These are phyloP conservation scores for Kodamaea arcana DNA, from an alignment of 1,139 yeast species.

Conservation along the genomic window DNA sequence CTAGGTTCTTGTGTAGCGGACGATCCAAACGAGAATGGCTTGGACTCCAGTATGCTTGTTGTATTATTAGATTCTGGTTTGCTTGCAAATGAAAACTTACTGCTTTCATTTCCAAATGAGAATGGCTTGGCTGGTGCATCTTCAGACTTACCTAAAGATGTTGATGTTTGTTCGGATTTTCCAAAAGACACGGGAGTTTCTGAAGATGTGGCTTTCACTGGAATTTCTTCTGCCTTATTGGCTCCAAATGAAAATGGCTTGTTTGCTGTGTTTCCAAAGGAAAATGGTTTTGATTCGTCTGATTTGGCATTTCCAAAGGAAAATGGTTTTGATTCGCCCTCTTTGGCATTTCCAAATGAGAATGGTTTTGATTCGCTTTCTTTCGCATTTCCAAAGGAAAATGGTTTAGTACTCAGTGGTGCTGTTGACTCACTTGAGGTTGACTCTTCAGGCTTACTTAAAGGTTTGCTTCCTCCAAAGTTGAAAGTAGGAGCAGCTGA, in stretches of 20 bases:
- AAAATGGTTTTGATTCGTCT: not conserved
- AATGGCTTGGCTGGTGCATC: constrained; percentile 11
- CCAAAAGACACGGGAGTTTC: too few relatives aligned
- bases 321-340: constrained; percentile 4
- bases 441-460: constrained; percentile 1
- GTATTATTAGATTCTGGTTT: too few relatives aligned
- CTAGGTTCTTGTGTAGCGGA: constrained; percentile 3
- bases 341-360: not conserved
- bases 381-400: constrained; percentile 11
- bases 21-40: too few relatives aligned
- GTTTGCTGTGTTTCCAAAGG: constrained; percentile 3
- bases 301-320: constrained; percentile 5
- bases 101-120: constrained; percentile 12
- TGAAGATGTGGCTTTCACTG: too few relatives aligned
- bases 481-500: constrained; percentile 1
- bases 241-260: constrained; percentile 5
- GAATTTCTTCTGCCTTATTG: too few relatives aligned
- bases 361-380: constrained; percentile 1
- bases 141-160: not conserved
- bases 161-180: too few relatives aligned
- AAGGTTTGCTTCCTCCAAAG: not conserved
- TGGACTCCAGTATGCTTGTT: too few relatives aligned
- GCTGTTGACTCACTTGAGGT: constrained; percentile 6
- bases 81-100: too few relatives aligned
- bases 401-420: constrained; percentile 8